Conservation (phyloP, 768 basidiomycete species). For the Boletellus sp. region DNA sequence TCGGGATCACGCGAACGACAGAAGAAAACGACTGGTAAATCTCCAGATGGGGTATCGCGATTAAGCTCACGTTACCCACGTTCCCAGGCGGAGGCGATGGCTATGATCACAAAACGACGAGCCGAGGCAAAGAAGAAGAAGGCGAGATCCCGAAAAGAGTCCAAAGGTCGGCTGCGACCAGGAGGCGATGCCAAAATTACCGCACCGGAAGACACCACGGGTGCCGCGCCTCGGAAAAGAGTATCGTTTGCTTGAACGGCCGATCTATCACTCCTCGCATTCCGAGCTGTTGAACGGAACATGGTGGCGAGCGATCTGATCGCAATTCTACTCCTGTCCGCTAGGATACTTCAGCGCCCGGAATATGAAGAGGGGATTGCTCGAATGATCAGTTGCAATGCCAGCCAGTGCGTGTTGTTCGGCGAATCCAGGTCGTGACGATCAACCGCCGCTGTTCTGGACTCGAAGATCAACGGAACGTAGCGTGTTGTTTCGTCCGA, state of each 20-base stretch:
- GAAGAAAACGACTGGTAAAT: constrained; percentile 40
- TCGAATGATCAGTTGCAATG: constrained; percentile 7
- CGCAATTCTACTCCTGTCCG: constrained; percentile 16
- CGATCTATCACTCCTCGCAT: constrained; percentile 17
- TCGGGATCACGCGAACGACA: constrained; percentile 23
- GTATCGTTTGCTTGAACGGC: constrained; percentile 30
- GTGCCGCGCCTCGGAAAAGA: constrained; percentile 30
- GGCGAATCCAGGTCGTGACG: constrained; percentile 18
- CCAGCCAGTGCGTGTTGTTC: constrained; percentile 13
- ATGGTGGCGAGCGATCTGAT: constrained; percentile 23
- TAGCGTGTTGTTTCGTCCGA: constrained; percentile 1
- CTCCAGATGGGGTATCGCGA: constrained; percentile 10
- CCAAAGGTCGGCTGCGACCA: constrained; percentile 11
- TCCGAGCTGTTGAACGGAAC: constrained; percentile 13
- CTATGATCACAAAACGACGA: constrained; percentile 34
- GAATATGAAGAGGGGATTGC: constrained; percentile 12
- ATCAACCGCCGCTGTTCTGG: constrained; percentile 16
- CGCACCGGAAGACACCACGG: constrained; percentile 6
- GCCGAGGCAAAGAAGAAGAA: constrained; percentile 40
- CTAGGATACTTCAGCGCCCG: neutral
- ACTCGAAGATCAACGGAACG: constrained; percentile 13
- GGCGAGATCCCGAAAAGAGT: constrained; percentile 30
- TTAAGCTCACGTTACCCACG: constrained; percentile 10
- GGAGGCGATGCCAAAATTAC: constrained; percentile 9
- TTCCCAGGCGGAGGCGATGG: constrained; percentile 42